Evolutionary conservation across 116 monocot species (phyloP), one percentile per base, ranked within the genome.

Genomic region (Trichopus zeylanicus): DNA sequence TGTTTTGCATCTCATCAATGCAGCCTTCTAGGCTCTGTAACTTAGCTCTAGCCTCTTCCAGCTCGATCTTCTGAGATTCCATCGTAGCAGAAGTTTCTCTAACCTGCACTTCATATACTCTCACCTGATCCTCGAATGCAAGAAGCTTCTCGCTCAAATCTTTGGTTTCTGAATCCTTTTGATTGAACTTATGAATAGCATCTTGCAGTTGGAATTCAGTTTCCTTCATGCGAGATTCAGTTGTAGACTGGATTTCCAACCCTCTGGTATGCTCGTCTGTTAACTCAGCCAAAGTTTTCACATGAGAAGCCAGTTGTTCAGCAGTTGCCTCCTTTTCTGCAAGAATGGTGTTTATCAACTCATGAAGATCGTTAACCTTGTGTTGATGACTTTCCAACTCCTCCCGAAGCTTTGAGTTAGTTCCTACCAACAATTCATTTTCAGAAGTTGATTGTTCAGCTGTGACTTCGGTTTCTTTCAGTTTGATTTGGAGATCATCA

Each of bases 291-390:
- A 88, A 52, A 28, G 67, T 73, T 37, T 65, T 88, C 46, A 75
- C 62, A 74, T 80, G 77, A 65, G 58, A 70, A 82, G 70, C 59
- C 38, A 88, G 42, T 58, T 80, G 69, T 20, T 67, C 68, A 51
- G 77, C 71, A 53, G 75, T 64, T 60, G 69, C 70, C 33, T 82
- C 85, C 69, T 82, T 88, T 57, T 93, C 93, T 20, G 63, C 53
- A 31, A 72, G 62, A 62, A 77, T 39, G 29, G 81, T 78, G 35
- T 35, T 72, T 46, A 81, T 55, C 20, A 67, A 33, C 52, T 72
- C 74, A 47, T 83, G 65, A 60, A 94, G 73, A 35, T 86, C 86
- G 65, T 73, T 65, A 53, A 81, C 61, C 64, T 83, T 86, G 29
- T 13, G 21, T 61, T 75, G 71, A 55, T 70, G 63, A 47, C 57